A percentile compares a stretch with the other conserved stretches of the same genome.
These are phyloP conservation scores for Coemansia sp. DNA, from an alignment of 192 early-diverging fungal species.

Conservation along the genomic window DNA sequence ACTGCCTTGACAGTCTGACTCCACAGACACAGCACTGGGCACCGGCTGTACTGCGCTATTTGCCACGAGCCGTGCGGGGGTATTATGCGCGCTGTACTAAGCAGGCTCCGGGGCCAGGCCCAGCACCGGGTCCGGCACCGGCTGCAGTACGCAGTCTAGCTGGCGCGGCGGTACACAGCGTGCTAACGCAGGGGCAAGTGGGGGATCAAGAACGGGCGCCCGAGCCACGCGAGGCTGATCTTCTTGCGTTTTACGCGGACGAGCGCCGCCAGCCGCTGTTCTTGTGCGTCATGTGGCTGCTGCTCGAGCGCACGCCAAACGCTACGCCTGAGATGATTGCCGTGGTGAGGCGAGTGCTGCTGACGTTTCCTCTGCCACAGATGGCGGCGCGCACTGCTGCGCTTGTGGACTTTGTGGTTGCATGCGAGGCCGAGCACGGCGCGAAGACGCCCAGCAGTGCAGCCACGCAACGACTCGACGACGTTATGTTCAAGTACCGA, in stretches of 20 bases:
- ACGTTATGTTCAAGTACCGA: conserved; percentile 71
- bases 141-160: conserved; percentile 31
- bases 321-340: conserved; percentile 21
- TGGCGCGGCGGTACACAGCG: conserved; percentile 24
- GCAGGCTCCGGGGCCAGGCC: background rate
- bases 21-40: conserved; percentile 42
- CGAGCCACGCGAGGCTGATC: conserved; percentile 18
- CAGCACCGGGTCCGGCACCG: conserved; percentile 10
- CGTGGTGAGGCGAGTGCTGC: conserved; percentile 64
- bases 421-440: conserved; percentile 22
- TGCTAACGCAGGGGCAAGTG: conserved; percentile 16
- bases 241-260: conserved; percentile 59
- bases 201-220: conserved; percentile 1
- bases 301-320: conserved; percentile 32
- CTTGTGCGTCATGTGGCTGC: conserved; percentile 67
- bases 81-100: conserved; percentile 32
- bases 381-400: conserved; percentile 68
- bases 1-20: conserved; percentile 45
- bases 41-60: conserved; percentile 41
- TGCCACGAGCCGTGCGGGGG: conserved; percentile 33
- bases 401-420: conserved; percentile 66
- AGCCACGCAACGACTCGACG: conserved; percentile 57
- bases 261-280: conserved; percentile 64
- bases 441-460: conserved; percentile 16
- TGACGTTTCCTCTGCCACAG: conserved; percentile 66